phyloP scores from a whole-genome alignment of 2,329 filamentous ascomycete species.

The Fusarium aywerte region DNA sequence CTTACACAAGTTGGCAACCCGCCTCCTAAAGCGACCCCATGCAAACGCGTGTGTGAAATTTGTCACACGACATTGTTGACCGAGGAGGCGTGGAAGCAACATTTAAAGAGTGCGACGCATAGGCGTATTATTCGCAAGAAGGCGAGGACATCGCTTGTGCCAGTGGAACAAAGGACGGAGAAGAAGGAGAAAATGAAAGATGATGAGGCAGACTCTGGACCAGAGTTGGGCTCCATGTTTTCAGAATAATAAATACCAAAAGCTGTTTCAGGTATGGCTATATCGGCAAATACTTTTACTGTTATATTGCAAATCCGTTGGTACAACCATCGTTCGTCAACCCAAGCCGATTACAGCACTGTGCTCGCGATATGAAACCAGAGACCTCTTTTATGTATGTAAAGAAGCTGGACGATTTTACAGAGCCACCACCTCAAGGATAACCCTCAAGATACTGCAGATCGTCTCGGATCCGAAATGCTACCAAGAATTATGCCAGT shows the following conservation, averaged over 20 bases:
- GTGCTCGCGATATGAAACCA: too few relatives aligned
- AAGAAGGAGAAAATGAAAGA: slow-evolving; percentile 14
- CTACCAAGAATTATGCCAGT: slow-evolving; percentile 3
- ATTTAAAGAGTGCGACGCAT: slow-evolving; percentile 53
- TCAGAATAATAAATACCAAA: slow-evolving; percentile 27
- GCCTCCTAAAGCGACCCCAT: slow-evolving; percentile 63
- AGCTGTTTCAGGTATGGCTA: too few relatives aligned
- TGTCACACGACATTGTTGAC: slow-evolving; percentile 74
- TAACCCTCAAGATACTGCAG: not conserved
- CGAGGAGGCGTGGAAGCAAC: slow-evolving; percentile 59
- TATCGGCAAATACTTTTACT: not conserved
- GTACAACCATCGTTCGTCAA: too few relatives aligned
- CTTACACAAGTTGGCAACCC: slow-evolving; percentile 62
- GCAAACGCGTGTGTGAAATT: slow-evolving; percentile 73
- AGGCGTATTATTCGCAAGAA: slow-evolving; percentile 50
- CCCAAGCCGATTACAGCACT: too few relatives aligned
- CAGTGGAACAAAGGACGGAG: slow-evolving; percentile 37
- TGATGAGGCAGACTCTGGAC: slow-evolving; percentile 39
- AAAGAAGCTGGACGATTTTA: not conserved
- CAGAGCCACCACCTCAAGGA: not conserved
- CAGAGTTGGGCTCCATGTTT: slow-evolving; percentile 48
- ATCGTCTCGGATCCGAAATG: slow-evolving; percentile 2
- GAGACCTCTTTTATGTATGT: too few relatives aligned
- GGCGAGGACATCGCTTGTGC: slow-evolving; percentile 53
- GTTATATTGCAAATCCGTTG: too few relatives aligned